phyloP scores from a whole-genome alignment of 2,329 filamentous ascomycete species.

The Hymenoscyphus fraxineus region DNA sequence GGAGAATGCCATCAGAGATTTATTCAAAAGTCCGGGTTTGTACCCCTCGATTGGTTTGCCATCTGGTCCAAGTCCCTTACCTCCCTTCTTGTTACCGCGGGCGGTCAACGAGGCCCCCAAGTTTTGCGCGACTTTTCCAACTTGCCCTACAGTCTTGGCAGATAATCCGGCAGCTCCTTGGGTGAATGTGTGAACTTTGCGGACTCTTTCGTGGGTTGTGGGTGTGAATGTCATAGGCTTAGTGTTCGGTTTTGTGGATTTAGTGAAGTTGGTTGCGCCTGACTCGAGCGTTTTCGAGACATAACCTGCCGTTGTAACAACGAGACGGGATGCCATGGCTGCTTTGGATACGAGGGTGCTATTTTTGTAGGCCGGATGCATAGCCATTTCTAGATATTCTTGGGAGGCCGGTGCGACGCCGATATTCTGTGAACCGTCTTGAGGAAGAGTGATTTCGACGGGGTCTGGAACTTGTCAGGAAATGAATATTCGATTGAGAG shows the following conservation, averaged over 20 bases:
- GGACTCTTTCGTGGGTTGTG: slow-evolving; percentile 76
- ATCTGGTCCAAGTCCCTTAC: slow-evolving; percentile 64
- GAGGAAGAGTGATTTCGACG: slow-evolving; percentile 72
- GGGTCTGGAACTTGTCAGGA: slow-evolving; percentile 51
- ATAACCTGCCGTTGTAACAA: slow-evolving; percentile 81
- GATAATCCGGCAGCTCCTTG: slow-evolving; percentile 74
- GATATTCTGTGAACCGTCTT: slow-evolving; percentile 62
- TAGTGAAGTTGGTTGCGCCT: slow-evolving; percentile 76
- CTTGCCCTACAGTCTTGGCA: slow-evolving; percentile 80
- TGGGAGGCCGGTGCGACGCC: slow-evolving; percentile 63
- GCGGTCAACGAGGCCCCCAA: slow-evolving; percentile 72
- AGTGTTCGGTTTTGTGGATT: slow-evolving; percentile 70
- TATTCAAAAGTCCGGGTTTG: slow-evolving; percentile 91
- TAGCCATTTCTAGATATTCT: slow-evolving; percentile 70
- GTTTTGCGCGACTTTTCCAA: slow-evolving; percentile 83
- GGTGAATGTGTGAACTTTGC: slow-evolving; percentile 87
- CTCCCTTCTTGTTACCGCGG: slow-evolving; percentile 53
- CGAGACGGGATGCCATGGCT: slow-evolving; percentile 80
- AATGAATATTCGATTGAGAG: background rate
- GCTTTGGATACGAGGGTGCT: slow-evolving; percentile 84
- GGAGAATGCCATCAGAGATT: slow-evolving; percentile 92
- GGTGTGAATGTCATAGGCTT: slow-evolving; percentile 87
- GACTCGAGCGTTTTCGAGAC: slow-evolving; percentile 73
- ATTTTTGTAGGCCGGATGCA: slow-evolving; percentile 88
- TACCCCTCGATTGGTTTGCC: slow-evolving; percentile 60